A percentile compares a stretch with the other conserved stretches of the same genome.
Evolutionary conservation across 257 asterid genomes (phyloP).

Genomic region (Salvia hispanica): DNA sequence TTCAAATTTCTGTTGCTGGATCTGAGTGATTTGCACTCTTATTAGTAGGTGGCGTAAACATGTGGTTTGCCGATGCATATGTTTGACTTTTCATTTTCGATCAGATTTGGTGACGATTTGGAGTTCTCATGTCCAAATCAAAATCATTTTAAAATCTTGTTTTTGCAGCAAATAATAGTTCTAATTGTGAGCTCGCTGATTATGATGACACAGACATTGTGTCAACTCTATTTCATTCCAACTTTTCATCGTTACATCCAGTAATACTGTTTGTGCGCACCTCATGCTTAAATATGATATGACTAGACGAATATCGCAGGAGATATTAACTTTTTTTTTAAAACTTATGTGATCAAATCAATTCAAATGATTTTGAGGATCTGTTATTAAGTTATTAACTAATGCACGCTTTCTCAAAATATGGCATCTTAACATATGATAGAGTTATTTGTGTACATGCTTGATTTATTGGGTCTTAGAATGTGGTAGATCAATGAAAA

Average conservation of each 20-base stretch:
- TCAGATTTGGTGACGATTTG: neutral
- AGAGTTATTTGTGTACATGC: neutral
- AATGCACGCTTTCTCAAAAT: no score
- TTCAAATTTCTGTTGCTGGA: conserved; percentile 23
- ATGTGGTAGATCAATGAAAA: conserved; percentile 8
- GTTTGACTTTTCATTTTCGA: conserved; percentile 26
- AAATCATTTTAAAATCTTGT: neutral
- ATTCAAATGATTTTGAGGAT: neutral
- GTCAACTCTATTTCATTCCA: neutral
- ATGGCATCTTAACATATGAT: neutral
- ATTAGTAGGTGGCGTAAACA: conserved; percentile 4
- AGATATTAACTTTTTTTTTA: no score
- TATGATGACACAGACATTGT: neutral
- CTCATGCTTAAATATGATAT: neutral
- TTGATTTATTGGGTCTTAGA: neutral
- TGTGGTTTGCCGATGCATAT: neutral
- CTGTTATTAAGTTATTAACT: no score
- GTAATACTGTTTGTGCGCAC: neutral
- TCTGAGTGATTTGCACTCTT: conserved; percentile 21
- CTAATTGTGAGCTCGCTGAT: neutral
- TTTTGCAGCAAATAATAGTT: neutral
- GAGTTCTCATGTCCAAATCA: conserved; percentile 16
- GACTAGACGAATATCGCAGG: neutral
- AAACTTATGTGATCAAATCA: no score
- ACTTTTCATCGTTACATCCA: neutral